Percentiles rank a stretch among this genome's conserved stretches.
These are phyloP conservation scores for Coffea humblotiana DNA, from an alignment of 305 asterid genomes.

Conservation along the genomic window DNA sequence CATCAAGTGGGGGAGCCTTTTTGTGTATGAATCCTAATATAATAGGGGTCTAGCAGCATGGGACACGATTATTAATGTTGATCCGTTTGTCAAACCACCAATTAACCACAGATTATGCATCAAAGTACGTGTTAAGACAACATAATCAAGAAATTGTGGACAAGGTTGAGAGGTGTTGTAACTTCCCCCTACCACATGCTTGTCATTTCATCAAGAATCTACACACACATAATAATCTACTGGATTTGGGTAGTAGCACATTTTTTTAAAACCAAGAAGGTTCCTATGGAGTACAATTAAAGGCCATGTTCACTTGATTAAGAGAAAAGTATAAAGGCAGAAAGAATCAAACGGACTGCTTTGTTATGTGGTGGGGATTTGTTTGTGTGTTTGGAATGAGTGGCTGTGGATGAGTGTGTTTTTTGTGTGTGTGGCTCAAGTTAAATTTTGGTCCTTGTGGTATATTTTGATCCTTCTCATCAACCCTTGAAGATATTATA, in stretches of 20 bases:
- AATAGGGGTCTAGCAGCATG: neutral
- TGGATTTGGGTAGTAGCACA: neutral
- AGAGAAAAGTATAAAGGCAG: neutral
- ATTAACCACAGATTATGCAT: neutral
- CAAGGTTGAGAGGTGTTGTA: neutral
- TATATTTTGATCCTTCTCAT: neutral
- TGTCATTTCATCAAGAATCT: neutral
- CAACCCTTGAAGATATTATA: slow-evolving; percentile 20
- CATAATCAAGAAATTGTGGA: slow-evolving; percentile 7
- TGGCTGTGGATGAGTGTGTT: neutral
- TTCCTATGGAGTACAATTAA: neutral
- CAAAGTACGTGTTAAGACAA: neutral
- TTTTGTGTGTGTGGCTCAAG: slow-evolving; percentile 7
- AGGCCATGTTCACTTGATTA: neutral
- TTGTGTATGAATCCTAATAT: neutral
- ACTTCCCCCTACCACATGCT: neutral
- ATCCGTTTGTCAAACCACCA: neutral
- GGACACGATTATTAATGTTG: neutral
- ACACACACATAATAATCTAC: neutral
- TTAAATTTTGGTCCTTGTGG: neutral
- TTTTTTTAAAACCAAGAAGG: neutral
- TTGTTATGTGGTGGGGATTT: slow-evolving; percentile 17
- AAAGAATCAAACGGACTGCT: neutral
- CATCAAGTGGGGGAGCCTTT: slow-evolving; percentile 15
- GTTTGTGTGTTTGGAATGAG: neutral